Conservation (phyloP, 75 land plant species). For the Pinus tabuliformis region DNA sequence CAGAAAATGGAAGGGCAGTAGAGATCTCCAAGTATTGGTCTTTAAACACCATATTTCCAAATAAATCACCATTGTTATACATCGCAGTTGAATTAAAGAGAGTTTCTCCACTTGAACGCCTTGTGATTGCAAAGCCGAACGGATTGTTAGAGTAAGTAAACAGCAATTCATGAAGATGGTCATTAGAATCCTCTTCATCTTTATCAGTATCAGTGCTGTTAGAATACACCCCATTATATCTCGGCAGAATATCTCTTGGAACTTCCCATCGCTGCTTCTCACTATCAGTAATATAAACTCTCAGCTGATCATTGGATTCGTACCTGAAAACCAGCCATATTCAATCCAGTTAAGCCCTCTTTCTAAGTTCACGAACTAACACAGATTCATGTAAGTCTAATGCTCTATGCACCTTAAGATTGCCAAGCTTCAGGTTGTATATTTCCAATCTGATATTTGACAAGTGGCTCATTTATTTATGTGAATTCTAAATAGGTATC, state of each 20-base stretch:
- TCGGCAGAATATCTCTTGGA: constrained; percentile 63
- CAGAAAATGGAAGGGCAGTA: constrained; percentile 36
- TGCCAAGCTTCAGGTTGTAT: constrained; percentile 38
- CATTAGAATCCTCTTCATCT: neutral
- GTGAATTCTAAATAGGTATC: too few species aligned
- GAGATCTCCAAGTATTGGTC: constrained; percentile 80
- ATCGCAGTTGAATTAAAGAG: constrained; percentile 54
- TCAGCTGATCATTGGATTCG: constrained; percentile 51
- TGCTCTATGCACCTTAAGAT: too few species aligned
- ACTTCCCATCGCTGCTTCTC: constrained; percentile 76
- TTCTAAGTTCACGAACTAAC: too few species aligned
- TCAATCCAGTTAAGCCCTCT: too few species aligned
- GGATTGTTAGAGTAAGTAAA: constrained; percentile 51
- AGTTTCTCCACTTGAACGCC: constrained; percentile 41
- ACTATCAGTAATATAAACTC: constrained; percentile 76
- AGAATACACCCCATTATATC: constrained; percentile 8
- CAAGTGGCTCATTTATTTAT: too few species aligned
- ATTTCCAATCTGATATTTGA: too few species aligned
- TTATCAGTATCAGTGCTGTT: too few species aligned
- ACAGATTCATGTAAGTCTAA: too few species aligned
- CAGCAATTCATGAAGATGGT: constrained; percentile 17
- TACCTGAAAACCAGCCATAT: constrained; percentile 23
- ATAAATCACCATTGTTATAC: neutral
- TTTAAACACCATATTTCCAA: constrained; percentile 60
- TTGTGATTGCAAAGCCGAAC: constrained; percentile 55